Evolutionary conservation across 352 stramenopile species (phyloP).

Genomic region (Globisporangium nunn): DNA sequence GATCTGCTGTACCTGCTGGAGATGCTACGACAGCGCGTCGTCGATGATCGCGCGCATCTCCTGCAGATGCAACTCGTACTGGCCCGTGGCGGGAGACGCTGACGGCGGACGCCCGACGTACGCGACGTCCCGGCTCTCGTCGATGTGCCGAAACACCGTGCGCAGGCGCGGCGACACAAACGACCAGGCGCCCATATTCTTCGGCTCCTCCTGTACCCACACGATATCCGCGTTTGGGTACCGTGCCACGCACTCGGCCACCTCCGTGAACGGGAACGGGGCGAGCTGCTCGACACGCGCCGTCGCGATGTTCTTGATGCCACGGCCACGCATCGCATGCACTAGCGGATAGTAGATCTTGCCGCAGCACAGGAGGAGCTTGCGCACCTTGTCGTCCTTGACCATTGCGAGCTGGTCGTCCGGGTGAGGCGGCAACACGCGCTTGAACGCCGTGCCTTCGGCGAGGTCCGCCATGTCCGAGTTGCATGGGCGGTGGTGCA

Average conservation of each 20-base stretch:
- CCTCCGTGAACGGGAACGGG: constrained; percentile 96
- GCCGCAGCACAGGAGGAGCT: constrained; percentile 72
- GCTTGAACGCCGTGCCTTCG: constrained; percentile 47
- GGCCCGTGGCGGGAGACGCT: constrained; percentile 94
- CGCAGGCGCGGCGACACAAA: constrained; percentile 91
- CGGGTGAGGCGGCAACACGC: constrained; percentile 65
- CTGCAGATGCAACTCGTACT: constrained; percentile 52
- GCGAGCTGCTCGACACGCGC: constrained; percentile 84
- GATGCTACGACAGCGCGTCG: constrained; percentile 44
- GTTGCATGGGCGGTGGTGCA: constrained; percentile 77
- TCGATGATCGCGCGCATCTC: constrained; percentile 94
- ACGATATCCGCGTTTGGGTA: constrained; percentile 96
- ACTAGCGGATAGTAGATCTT: constrained; percentile 83
- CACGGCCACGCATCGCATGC: constrained; percentile 49
- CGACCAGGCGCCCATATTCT: constrained; percentile 97
- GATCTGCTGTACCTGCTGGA: too few species aligned
- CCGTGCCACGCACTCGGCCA: constrained; percentile 82
- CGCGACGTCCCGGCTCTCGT: constrained; percentile 40
- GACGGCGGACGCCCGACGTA: constrained; percentile 95
- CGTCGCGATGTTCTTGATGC: constrained; percentile 56
- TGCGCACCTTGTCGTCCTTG: constrained; percentile 60
- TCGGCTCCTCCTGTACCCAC: constrained; percentile 97
- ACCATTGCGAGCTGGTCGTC: constrained; percentile 64
- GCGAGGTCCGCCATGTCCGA: constrained; percentile 67
- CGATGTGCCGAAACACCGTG: constrained; percentile 88